A percentile compares a stretch with the other conserved stretches of the same genome.
phyloP scores from a whole-genome alignment of 306 rosid species.

The Arachis stenosperma region DNA sequence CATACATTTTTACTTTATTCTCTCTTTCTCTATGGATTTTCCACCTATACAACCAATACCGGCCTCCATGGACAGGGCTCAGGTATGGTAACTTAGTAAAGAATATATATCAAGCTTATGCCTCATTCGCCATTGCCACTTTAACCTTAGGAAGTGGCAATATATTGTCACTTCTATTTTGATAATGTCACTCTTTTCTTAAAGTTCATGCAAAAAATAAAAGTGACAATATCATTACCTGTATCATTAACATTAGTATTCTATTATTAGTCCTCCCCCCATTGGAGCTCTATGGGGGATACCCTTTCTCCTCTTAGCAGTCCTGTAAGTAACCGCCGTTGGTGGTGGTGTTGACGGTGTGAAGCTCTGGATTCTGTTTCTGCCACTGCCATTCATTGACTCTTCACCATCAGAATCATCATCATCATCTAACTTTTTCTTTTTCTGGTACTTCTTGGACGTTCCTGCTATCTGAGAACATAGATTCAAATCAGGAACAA shows the following conservation, averaged over 20 bases:
- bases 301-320: slow-evolving; percentile 66
- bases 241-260: slow-evolving; percentile 38
- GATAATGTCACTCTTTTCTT: too few species aligned
- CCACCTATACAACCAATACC: slow-evolving; percentile 37
- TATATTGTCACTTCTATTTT: neutral
- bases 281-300: slow-evolving; percentile 63
- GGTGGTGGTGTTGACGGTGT: slow-evolving; percentile 69
- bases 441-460: slow-evolving; percentile 50
- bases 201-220: too few species aligned
- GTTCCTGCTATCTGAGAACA: slow-evolving; percentile 53
- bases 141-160: slow-evolving; percentile 15
- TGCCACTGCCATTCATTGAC: slow-evolving; percentile 41
- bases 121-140: neutral
- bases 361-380: slow-evolving; percentile 50
- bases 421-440: slow-evolving; percentile 31
- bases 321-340: slow-evolving; percentile 44
- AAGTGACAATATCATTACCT: too few species aligned
- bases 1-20: neutral
- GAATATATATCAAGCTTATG: neutral
- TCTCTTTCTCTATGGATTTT: neutral
- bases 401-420: slow-evolving; percentile 54
- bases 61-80: slow-evolving; percentile 52
- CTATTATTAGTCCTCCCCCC: slow-evolving; percentile 58
- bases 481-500: neutral
- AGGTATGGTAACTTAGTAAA: slow-evolving; percentile 36